Conservation (phyloP, 2,329 filamentous ascomycete genomes). For the Fusarium pseudograminearum region DNA sequence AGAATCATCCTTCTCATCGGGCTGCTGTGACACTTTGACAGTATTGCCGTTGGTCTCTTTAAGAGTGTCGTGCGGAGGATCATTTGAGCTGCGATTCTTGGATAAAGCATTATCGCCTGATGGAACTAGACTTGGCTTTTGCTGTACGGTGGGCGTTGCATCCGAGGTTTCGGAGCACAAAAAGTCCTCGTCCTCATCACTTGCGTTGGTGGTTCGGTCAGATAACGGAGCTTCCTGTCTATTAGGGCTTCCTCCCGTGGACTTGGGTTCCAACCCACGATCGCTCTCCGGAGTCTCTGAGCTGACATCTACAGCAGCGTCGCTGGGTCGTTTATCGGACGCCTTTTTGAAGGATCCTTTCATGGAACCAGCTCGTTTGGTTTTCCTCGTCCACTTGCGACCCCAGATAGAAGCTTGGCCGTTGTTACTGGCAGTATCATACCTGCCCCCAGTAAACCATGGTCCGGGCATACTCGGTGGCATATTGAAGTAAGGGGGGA, state of each 20-base stretch:
- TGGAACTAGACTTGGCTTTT: neutral
- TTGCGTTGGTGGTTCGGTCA: slow-evolving; percentile 25
- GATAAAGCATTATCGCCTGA: neutral
- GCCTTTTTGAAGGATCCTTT: slow-evolving; percentile 23
- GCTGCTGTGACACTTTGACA: neutral
- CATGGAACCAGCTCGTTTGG: slow-evolving; percentile 40
- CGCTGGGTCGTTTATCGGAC: neutral
- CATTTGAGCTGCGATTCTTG: neutral
- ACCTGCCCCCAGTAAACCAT: slow-evolving; percentile 45
- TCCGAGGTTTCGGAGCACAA: slow-evolving; percentile 13
- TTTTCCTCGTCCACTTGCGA: slow-evolving; percentile 30
- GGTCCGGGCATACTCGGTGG: slow-evolving; percentile 22
- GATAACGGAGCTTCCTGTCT: neutral
- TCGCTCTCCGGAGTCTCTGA: slow-evolving; percentile 7
- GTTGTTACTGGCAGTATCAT: slow-evolving; percentile 50
- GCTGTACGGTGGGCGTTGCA: neutral
- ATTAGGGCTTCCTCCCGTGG: neutral
- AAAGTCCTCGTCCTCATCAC: slow-evolving; percentile 47
- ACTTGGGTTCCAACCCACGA: neutral
- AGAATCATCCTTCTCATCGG: slow-evolving; percentile 18
- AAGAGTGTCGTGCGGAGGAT: neutral
- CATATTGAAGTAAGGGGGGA: slow-evolving; percentile 40
- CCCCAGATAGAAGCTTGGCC: slow-evolving; percentile 53
- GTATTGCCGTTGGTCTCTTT: slow-evolving; percentile 3
- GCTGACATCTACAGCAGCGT: neutral